Evolutionary conservation across 75 land plant genomes (phyloP), one percentile per base, ranked within the genome.

Genomic region (Cupressus sempervirens): DNA sequence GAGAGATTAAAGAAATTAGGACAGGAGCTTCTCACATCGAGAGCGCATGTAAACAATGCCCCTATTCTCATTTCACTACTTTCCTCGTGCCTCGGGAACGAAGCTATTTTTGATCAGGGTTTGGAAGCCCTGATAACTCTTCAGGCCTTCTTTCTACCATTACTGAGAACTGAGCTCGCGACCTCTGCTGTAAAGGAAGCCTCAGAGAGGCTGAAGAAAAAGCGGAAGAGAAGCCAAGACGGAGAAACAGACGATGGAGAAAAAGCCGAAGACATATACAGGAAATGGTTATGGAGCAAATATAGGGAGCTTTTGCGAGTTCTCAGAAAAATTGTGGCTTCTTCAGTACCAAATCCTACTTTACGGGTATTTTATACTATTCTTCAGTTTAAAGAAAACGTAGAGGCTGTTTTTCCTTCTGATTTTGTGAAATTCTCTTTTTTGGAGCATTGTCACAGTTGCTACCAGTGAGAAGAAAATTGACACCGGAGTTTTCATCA

Each of bases 1-100:
- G 45, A 43, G 6, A 43, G 45, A 43, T 4, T 43, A 43, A 43
- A 43, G 45, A 43, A 79, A 76, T 91, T 96, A 9, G 98, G 99
- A 12, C 53, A 70, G 35, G 89, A 94, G 86, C 95, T 98, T 13
- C 93, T 96, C 62, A 74, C 91, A 1, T 94, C 96, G 18, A 84
- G 93, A 76, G 86, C 92, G 2, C 90, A 97, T 93, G 82, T 97
- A 89, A 97, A 97, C 91, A 96, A 97, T 86, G 91, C 91, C 41
- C 91, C 99, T 32, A 34, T 91, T 43, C 91, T 98, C 56, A 93
- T 98, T 70, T 73, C 90, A 16, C 52, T 86, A 72, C 86, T 97
- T 80, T 88, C 88, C 48, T 87, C 93, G 1, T 74, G 86, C 15
- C 16, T 77, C 82, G 6, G 35, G 52, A 38, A 13, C 84, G 4